phyloP scores from a whole-genome alignment of 2,329 filamentous ascomycete genomes.

The Fusarium bulbicola region DNA sequence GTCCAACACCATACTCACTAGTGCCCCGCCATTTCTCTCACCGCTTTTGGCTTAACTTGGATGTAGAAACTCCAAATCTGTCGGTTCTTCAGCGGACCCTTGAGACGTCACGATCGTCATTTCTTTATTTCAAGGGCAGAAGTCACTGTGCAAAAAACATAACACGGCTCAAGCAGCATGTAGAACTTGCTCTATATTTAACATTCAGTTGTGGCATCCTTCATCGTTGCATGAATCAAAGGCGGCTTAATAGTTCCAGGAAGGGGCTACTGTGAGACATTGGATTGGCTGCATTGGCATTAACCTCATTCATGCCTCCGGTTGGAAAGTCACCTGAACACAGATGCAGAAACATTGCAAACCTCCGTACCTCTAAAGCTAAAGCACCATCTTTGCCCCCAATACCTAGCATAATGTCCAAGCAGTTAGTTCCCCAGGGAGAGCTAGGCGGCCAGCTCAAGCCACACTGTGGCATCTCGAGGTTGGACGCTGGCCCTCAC shows the following conservation, averaged over 20 bases:
- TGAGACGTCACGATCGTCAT: neutral
- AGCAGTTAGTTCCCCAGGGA: no score
- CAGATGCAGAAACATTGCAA: neutral
- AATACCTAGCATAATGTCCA: neutral
- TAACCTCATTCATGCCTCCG: neutral
- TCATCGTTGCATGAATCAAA: neutral
- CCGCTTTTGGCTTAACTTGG: conserved; percentile 35
- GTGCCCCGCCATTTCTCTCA: conserved; percentile 29
- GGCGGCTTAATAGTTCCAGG: neutral
- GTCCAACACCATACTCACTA: conserved; percentile 29
- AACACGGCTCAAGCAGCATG: neutral
- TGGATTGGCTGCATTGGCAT: neutral
- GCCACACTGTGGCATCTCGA: neutral
- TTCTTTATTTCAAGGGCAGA: neutral
- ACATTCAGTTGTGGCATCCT: neutral
- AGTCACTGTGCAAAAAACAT: no score
- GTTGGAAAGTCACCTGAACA: neutral
- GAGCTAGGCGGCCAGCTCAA: neutral
- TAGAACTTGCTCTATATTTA: no score
- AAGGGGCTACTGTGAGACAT: conserved; percentile 6
- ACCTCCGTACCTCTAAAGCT: neutral
- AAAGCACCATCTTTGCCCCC: neutral
- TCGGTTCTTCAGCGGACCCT: neutral
- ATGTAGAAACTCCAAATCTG: conserved; percentile 20
- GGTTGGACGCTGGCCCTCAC: neutral